Conservation (phyloP, 768 basidiomycete species). For the Dioszegia crocea region DNA sequence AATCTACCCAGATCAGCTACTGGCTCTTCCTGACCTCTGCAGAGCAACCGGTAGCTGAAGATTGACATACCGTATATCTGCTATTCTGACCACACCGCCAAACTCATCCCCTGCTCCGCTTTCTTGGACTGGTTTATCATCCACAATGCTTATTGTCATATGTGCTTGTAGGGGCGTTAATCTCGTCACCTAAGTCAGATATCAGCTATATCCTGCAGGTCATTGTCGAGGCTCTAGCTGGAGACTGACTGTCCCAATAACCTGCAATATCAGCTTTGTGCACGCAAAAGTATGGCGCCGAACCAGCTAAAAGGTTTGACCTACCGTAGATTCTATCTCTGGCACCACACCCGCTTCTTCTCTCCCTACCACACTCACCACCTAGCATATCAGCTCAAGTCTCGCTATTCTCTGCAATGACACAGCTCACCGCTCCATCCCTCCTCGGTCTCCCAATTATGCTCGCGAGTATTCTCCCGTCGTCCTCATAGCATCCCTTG, state of each 20-base stretch:
- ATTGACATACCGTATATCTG: conserved; percentile 42
- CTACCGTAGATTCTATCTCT: conserved; percentile 42
- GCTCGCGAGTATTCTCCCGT: conserved; percentile 42
- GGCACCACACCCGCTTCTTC: conserved; percentile 41
- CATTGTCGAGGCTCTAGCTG: background rate
- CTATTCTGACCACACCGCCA: conserved; percentile 47
- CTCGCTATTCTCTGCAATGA: too few species aligned
- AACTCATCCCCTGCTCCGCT: conserved; percentile 43
- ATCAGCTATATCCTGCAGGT: background rate
- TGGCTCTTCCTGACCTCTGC: background rate
- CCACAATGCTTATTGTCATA: conserved; percentile 42
- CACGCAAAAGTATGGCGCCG: background rate
- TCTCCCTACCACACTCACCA: conserved; percentile 39
- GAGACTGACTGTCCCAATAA: conserved; percentile 40
- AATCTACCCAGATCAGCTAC: conserved; percentile 17
- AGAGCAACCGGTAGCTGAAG: too few species aligned
- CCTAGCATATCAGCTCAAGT: conserved; percentile 5
- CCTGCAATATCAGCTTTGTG: conserved; percentile 14
- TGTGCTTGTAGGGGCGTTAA: conserved; percentile 50
- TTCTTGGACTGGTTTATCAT: conserved; percentile 45
- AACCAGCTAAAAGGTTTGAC: conserved; percentile 2
- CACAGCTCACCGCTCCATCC: conserved; percentile 39
- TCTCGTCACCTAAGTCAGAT: conserved; percentile 29
- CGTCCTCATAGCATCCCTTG: conserved; percentile 38
- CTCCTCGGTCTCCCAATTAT: conserved; percentile 37